phyloP scores from a whole-genome alignment of 208 protist species.

The Phytomonas serpens region DNA sequence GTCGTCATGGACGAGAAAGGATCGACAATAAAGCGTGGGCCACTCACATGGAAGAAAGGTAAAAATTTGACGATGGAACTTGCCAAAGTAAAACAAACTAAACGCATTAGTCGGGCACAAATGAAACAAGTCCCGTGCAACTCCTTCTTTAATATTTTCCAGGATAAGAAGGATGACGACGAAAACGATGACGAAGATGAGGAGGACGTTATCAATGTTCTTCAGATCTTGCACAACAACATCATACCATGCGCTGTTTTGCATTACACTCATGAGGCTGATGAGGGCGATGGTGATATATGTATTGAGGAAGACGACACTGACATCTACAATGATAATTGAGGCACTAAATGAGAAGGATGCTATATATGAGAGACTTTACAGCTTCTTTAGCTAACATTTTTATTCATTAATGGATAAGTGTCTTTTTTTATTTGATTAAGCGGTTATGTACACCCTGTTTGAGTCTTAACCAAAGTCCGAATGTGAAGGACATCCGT shows the following conservation, averaged over 20 bases:
- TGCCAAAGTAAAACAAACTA: background rate
- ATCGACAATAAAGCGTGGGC: constrained; percentile 34
- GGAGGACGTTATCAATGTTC: constrained; percentile 26
- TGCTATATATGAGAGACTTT: background rate
- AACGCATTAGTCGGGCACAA: constrained; percentile 35
- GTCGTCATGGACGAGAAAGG: constrained; percentile 34
- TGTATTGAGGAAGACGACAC: constrained; percentile 17
- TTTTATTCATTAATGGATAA: background rate
- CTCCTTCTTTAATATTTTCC: constrained; percentile 84
- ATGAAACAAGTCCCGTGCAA: constrained; percentile 10
- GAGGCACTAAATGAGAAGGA: constrained; percentile 23
- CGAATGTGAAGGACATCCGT: background rate
- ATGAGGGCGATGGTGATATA: constrained; percentile 43
- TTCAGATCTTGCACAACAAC: constrained; percentile 52
- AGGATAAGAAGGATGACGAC: constrained; percentile 18
- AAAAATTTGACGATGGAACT: constrained; percentile 65
- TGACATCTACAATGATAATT: constrained; percentile 56
- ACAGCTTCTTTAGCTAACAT: background rate
- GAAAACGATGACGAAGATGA: constrained; percentile 35
- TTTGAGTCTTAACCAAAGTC: background rate
- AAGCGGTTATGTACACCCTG: background rate
- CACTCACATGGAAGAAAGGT: constrained; percentile 73
- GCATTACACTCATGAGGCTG: constrained; percentile 85
- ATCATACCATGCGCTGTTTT: constrained; percentile 73
- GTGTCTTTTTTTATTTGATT: background rate